Conservation (phyloP, 169 alveolate genomes). For the Cyclospora cayetanensis region DNA sequence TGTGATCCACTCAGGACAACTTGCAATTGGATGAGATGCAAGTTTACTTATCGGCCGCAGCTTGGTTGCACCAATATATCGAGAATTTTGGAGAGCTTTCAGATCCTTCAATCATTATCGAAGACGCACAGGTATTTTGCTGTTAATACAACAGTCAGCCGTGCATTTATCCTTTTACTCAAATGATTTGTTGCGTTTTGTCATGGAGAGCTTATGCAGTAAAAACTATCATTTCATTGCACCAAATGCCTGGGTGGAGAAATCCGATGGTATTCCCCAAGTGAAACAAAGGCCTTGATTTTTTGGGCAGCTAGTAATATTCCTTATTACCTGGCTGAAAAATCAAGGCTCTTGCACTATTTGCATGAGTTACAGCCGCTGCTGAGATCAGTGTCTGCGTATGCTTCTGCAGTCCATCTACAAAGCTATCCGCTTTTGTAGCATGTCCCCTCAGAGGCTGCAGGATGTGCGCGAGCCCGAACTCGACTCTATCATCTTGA, state of each 20-base stretch:
- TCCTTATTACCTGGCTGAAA: too few species aligned
- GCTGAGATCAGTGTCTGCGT: background rate
- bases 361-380: background rate
- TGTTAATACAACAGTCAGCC: background rate
- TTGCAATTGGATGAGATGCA: slow-evolving; percentile 58
- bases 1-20: background rate
- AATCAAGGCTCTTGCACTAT: too few species aligned
- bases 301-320: too few species aligned
- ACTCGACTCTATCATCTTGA: slow-evolving; percentile 36
- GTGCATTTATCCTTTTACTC: too few species aligned
- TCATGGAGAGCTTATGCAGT: too few species aligned
- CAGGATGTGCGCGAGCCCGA: slow-evolving; percentile 9
- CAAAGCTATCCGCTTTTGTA: slow-evolving; percentile 44
- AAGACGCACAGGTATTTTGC: background rate
- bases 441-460: slow-evolving; percentile 50
- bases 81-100: background rate
- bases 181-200: too few species aligned
- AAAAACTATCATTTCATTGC: too few species aligned
- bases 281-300: too few species aligned
- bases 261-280: too few species aligned
- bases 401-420: slow-evolving; percentile 5
- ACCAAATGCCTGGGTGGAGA: too few species aligned
- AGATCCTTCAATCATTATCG: background rate
- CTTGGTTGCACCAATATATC: slow-evolving; percentile 34
- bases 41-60: background rate